Evolutionary conservation across 2,329 filamentous ascomycete genomes (phyloP), one percentile per base, ranked within the genome.

Genomic region (Drechslerella stenobrocha): DNA sequence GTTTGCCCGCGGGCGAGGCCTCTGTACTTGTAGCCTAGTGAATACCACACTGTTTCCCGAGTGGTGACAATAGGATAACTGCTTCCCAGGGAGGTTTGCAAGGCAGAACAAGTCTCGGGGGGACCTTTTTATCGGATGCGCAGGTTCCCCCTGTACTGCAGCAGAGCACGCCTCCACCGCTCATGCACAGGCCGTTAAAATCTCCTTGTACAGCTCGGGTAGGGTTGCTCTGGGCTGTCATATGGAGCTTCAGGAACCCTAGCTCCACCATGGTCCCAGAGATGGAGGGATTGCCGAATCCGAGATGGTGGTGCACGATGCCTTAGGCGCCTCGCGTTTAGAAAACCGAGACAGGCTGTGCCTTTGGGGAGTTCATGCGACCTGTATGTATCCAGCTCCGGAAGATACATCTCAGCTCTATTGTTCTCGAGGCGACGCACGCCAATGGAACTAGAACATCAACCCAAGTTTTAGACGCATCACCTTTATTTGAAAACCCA

Each of bases 311-410:
- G 20, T 52, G 52, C 40, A 52, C 40, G 42, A 50, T 22, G 45
- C 15, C 20, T 46, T 40, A 32, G 51, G 63, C 63, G 63, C 61
- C 53, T 52, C 51, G 52, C 63, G 63, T 67, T 60, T 67, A 67
- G 48, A 30, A 46, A 46, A 22, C 35, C 28, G 46, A 67, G 37
- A 51, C 37, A 44, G 63, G 63, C 55, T 22, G 61, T 48, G 55
- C 50, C 42, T 51, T 37, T 60, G 50, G 22, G 32, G 40, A 2
- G 34, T 60, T 67, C 44, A 55, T 67, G 61, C 61, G 50, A 30
- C 37, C 20, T 45, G 55, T 5, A 18, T 18, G 45, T 58, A 53
- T 53, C 45, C 60, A 65, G 18, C 42, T 48, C 53, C 44, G 22
- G 22, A 34, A 59, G 48, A 45, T 15, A 59, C 44, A 67, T 42